Base-by-base conservation (phyloP, 192 early-diverging fungal species). In the Coemansia sp. region DNA sequence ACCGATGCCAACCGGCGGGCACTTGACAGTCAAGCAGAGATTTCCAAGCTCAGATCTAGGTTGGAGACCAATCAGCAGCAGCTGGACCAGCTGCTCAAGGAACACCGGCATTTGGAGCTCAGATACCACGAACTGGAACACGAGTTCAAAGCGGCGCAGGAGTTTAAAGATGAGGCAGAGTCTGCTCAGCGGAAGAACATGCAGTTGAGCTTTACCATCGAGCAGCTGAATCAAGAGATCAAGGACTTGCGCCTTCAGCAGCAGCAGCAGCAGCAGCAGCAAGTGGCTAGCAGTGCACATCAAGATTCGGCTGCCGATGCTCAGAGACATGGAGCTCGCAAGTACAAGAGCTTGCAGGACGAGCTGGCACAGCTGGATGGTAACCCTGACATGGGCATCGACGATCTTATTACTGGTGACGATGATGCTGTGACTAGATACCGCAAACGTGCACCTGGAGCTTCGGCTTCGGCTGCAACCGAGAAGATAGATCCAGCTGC, bases 291-390 rank as follows among this genome's bases (percentile, higher is more conserved):
- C 30, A 45, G 21, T 17, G 32, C n/a, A 11, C 55, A 43, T 40
- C 37, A 39, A 8, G 53, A 45, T 21, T 20, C 43, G 1, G 57
- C 52, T 10, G 39, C 26, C 7, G 17, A 38, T 6, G 38, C 12
- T n/a, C 43, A 53, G 17, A 47, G 40, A 10, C 56, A 52, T 43
- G 12, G 21, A 2, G 49, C 55, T 10, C 53, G 50, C 58, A 61
- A 53, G 40, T 66, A 60, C 54, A 48, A 38, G 43, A 72, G 64
- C 41, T 58, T 78, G 11, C 64, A 64, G 17, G 75, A 78, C 11
- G 75, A 78, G 37, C 64, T 78, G 9, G 57, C 46, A 10, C 43
- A 62, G 17, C 59, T 43, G 30, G 62, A 46, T 44, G 64, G 31
- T 40, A 34, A 48, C 18, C 59, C 62, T 44, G 44, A 62, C 31